phyloP scores from a whole-genome alignment of 176 grass and related monocot species.

The Poa pratensis region DNA sequence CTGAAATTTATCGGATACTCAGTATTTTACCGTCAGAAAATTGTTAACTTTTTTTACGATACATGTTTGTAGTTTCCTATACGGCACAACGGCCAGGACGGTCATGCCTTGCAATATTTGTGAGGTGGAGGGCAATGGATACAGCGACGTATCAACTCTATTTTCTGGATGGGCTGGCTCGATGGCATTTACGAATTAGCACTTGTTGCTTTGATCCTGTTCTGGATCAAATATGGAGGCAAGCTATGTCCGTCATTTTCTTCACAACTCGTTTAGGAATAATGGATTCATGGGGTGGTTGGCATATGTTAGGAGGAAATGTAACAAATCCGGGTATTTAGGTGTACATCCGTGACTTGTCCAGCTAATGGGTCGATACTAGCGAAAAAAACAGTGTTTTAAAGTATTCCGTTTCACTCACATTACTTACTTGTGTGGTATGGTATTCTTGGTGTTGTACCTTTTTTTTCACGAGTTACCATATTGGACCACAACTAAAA shows the following conservation, averaged over 20 bases:
- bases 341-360: no score
- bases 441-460: background rate
- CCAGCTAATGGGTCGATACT: no score
- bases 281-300: background rate
- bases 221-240: background rate
- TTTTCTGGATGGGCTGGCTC: no score
- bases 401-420: no score
- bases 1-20: no score
- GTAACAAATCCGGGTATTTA: no score
- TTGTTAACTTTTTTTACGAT: background rate
- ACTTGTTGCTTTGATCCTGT: background rate
- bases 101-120: background rate
- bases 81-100: background rate
- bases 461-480: background rate
- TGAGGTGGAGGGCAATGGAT: background rate
- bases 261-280: background rate
- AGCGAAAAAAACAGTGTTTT: no score
- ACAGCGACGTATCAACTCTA: background rate
- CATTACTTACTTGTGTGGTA: no score
- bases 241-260: background rate
- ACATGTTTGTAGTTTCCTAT: background rate
- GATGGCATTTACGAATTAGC: background rate
- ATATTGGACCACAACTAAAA: background rate
- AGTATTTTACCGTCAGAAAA: background rate
- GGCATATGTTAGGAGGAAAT: no score